Conservation (phyloP, 768 basidiomycete genomes). For the Lentinula sp. region DNA sequence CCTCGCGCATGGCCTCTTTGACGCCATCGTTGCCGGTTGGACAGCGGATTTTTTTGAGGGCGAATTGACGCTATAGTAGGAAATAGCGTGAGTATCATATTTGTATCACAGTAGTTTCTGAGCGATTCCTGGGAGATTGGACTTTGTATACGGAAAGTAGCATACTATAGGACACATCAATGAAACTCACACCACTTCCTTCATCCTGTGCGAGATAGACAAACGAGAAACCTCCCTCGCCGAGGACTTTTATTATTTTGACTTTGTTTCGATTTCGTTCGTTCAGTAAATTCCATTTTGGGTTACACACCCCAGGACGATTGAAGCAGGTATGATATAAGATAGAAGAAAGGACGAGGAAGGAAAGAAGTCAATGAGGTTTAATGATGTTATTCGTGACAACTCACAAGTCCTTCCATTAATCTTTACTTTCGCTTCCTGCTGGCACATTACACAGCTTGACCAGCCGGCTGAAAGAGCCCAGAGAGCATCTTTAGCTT, state of each 20-base stretch:
- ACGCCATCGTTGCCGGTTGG: conserved; percentile 85
- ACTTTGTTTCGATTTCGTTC: conserved; percentile 35
- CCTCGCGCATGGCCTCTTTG: conserved; percentile 83
- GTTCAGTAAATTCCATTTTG: too few relatives aligned
- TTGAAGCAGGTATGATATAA: too few relatives aligned
- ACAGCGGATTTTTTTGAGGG: conserved; percentile 95
- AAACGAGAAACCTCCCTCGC: conserved; percentile 94
- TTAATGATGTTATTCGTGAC: neutral
- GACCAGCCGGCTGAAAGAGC: conserved; percentile 53
- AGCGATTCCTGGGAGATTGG: too few relatives aligned
- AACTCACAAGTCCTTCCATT: conserved; percentile 88
- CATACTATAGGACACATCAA: neutral
- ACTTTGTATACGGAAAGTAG: too few relatives aligned
- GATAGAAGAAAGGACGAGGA: too few relatives aligned
- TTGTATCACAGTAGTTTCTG: neutral
- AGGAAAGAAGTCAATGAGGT: too few relatives aligned
- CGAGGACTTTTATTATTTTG: conserved; percentile 86
- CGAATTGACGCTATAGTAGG: conserved; percentile 70
- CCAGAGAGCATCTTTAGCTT: conserved; percentile 77
- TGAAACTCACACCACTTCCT: conserved; percentile 62
- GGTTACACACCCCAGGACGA: too few relatives aligned
- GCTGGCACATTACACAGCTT: conserved; percentile 58
- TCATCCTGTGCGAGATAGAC: conserved; percentile 88
- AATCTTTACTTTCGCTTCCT: conserved; percentile 86
- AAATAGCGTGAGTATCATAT: neutral